Evolutionary conservation across 2,329 filamentous ascomycete species (phyloP), one percentile per base, ranked within the genome.

Genomic region (Chaetomiaceae sp.): DNA sequence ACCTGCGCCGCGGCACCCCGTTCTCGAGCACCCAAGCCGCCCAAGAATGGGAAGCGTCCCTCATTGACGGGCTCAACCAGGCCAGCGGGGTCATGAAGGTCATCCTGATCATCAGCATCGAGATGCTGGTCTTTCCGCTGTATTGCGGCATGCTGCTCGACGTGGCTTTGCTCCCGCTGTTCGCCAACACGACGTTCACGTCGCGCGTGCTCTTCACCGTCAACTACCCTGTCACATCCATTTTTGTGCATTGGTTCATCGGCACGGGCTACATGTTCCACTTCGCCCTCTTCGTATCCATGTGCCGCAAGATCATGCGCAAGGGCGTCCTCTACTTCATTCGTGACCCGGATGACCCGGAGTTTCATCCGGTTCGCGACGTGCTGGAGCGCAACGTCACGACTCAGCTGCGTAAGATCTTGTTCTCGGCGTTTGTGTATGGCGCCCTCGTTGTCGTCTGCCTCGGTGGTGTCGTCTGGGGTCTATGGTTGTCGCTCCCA

Each of bases 201-300:
- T 89, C 88, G 7, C 82, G 93, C 19, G 72, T 95, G 45, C 73
- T 82, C 4, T 99, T 96, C 63, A 89, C 89, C 2, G 73, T 81
- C 48, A 77, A 82, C 54, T 89, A 86, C 54, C 93, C 93, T 0
- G 78, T 92, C 58, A 96, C 90, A 0, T 96, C 92, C 13, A 82
- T 95, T 13, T 99, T 99, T 66, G 87, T 97, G 46, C 93, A 99
- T 67, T 99, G 93, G 93, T 99, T 99, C 64, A 86, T 96, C 50
- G 93, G 93, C 43, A 99, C 93, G 3, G 95, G 91, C 56, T 99
- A 99, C 69, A 99, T 99, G 95, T 99, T 99, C 71, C 93, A 99
- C 66, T 99, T 99, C 66, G 93, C 93, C 5, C 79, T 99, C 3
- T 99, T 99, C 65, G 93, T 99, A 16, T 95, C 91, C 50, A 97